Evolutionary conservation across 495 filamentous ascomycete genomes (phyloP), one percentile per base, ranked within the genome.

Genomic region (Penicillium antarcticum): DNA sequence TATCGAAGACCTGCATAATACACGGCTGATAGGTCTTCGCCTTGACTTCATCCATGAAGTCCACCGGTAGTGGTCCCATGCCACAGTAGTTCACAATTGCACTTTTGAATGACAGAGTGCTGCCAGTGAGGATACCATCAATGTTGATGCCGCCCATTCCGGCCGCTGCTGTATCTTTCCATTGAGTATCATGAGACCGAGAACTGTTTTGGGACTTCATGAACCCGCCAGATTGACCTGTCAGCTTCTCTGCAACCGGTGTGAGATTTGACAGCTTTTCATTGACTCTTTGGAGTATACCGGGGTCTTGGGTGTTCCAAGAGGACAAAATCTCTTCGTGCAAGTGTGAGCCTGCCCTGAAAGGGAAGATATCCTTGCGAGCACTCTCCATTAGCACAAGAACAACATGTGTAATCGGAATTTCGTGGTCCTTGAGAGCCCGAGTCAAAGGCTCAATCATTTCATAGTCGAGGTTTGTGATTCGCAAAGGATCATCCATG

Each of bases 301-400:
- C 45, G 0, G 44, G 19, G 8, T 53, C 39, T 2, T 19, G 31
- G 23, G 47, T 55, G 14, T 37, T 39, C 45, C 61, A 56, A n/a
- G 68, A 61, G 1, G 61, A 57, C 17, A 65, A 49, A 16, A 75
- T 68, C 32, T 59, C 55, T 1, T 67, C 42, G 40, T 74, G 61
- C 1, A 74, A 41, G 10, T 58, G 51, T 7, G 64, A 67, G 7
- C 60, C 65, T 13, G 61, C 60, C 37, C 65, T 65, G 16, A 75
- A 52, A 9, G 72, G 72, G 39, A 75, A 75, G 18, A 73, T 54
- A 42, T 75, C 72, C 41, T 73, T 74, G 32, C 72, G 60, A 11
- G 72, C 65, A 31, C 68, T 72, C 50, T 75, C 72, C 53, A 75
- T 65, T 31, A 69, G 56, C 24, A 75, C 56, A 9, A 75, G 19